These are phyloP conservation scores for Cnidoscolus chayamansa DNA, from an alignment of 441 rosid species.

Conservation along the genomic window DNA sequence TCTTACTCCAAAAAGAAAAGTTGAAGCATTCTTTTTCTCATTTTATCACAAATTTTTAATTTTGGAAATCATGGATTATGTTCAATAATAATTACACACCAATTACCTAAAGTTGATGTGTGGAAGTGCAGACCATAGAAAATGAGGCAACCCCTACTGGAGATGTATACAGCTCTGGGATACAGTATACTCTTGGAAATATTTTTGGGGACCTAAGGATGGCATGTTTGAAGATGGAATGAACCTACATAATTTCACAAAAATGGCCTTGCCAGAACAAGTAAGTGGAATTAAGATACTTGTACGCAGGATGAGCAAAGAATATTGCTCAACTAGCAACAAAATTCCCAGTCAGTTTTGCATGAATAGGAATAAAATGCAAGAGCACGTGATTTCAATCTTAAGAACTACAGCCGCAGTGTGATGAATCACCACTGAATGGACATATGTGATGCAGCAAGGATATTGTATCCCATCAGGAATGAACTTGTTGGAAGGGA, in stretches of 20 bases:
- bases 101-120: neutral
- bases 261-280: slow-evolving; percentile 10
- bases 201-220: neutral
- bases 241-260: neutral
- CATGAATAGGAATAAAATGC: neutral
- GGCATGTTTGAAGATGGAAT: slow-evolving; percentile 2
- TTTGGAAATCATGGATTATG: neutral
- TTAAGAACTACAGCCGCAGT: neutral
- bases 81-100: neutral
- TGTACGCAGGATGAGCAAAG: neutral
- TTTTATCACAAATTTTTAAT: neutral
- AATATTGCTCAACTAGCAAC: neutral
- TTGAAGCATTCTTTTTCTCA: neutral
- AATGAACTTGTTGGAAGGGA: neutral
- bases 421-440: neutral
- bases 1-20: neutral
- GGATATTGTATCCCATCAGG: neutral
- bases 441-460: neutral
- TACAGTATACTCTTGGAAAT: neutral
- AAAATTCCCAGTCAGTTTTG: neutral
- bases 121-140: neutral
- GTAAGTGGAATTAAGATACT: neutral
- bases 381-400: neutral
- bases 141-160: neutral
- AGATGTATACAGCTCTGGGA: slow-evolving; percentile 7